Conservation (phyloP, 1,284 basidiomycete species). For the Malassezia psittaci region DNA sequence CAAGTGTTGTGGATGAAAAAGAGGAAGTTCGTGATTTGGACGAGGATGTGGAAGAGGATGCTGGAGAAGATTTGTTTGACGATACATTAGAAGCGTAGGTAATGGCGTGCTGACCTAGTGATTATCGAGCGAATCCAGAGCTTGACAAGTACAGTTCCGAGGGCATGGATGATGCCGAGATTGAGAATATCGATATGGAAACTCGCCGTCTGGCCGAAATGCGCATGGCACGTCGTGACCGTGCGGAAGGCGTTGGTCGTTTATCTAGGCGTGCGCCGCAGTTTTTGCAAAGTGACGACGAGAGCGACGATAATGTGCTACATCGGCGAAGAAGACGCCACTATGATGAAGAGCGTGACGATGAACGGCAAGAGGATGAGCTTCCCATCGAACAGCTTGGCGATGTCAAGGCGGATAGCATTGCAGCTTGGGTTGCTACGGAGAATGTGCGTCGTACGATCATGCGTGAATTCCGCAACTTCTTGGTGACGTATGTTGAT, state of each 20-base stretch:
- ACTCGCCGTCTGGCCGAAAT: conserved; percentile 74
- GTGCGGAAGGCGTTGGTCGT: conserved; percentile 56
- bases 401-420: conserved; percentile 92
- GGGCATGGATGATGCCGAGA: conserved; percentile 73
- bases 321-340: conserved; percentile 47
- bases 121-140: conserved; percentile 71
- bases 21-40: conserved; percentile 25
- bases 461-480: conserved; percentile 82
- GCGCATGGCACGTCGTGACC: conserved; percentile 78
- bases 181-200: conserved; percentile 62
- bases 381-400: conserved; percentile 88
- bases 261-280: conserved; percentile 65
- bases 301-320: conserved; percentile 46
- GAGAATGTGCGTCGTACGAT: conserved; percentile 83
- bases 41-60: conserved; percentile 55
- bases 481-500: conserved; percentile 90
- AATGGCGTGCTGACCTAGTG: conserved; percentile 53
- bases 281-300: conserved; percentile 67
- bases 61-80: conserved; percentile 87
- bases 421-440: conserved; percentile 91
- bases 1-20: conserved; percentile 39
- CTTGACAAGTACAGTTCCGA: conserved; percentile 78
- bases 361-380: conserved; percentile 59
- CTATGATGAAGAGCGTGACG: conserved; percentile 54
- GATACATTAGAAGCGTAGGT: conserved; percentile 65